Evolutionary conservation across 2,329 filamentous ascomycete species (phyloP).

Genomic region (Biscogniauxia mediterranea): DNA sequence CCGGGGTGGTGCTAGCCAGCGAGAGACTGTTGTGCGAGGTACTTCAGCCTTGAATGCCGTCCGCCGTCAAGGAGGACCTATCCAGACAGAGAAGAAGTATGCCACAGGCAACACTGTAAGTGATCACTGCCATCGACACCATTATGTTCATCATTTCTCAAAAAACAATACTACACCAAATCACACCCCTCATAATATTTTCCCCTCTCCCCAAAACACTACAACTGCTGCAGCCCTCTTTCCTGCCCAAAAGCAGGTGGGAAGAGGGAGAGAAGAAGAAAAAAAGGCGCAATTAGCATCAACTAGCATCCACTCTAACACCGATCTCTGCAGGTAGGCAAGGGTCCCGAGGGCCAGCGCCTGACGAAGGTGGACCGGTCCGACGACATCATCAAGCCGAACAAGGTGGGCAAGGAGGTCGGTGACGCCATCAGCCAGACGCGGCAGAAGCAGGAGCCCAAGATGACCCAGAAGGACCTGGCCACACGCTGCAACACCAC

Average conservation of each 20-base stretch:
- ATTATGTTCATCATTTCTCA: no score
- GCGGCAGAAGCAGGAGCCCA: conserved; percentile 79
- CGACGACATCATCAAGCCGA: conserved; percentile 97
- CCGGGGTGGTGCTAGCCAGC: conserved; percentile 62
- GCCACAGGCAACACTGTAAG: conserved; percentile 75
- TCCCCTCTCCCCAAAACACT: no score
- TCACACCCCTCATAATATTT: no score
- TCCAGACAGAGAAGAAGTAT: conserved; percentile 91
- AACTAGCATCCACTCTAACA: no score
- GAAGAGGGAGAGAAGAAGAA: no score
- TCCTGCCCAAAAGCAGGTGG: no score
- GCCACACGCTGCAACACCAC: conserved; percentile 90
- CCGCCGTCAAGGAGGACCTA: conserved; percentile 70
- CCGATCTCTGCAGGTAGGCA: conserved; percentile 41
- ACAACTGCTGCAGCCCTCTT: no score
- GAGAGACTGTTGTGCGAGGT: conserved; percentile 87
- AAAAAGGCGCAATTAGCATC: no score
- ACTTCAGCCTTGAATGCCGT: conserved; percentile 85
- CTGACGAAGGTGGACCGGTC: conserved; percentile 96
- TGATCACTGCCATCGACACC: conserved; percentile 20
- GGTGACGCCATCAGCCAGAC: conserved; percentile 79
- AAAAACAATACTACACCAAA: no score
- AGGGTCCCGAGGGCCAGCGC: conserved; percentile 79
- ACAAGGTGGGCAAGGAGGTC: conserved; percentile 79
- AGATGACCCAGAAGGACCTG: conserved; percentile 90